Evolutionary conservation across 1,284 basidiomycete species (phyloP), one percentile per base, ranked within the genome.

Genomic region (Ustilago bromivora): DNA sequence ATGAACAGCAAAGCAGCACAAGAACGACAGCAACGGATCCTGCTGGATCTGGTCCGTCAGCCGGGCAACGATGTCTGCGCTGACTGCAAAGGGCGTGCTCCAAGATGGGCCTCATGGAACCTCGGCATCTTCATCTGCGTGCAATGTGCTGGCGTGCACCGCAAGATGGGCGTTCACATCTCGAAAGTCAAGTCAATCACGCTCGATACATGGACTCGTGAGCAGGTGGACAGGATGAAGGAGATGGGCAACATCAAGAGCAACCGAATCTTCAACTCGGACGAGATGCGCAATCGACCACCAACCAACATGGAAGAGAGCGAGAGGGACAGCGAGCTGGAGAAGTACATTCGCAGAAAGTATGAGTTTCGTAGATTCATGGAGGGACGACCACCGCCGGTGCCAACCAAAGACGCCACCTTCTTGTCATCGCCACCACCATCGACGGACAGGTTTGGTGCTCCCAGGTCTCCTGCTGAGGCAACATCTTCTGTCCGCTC

Each of bases 1-100:
- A 84, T 83, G 80, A 80, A 81, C 57, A 71, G 71, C 67, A 82
- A 78, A 61, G 78, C 75, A 15, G 71, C 81, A 7, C 66, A 89
- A 17, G 92, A 94, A 70, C 88, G 92, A 66, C 92, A 91, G 80
- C 91, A 92, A 69, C 90, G 90, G 41, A 87, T 88, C 12, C 87
- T 95, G 36, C 82, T 91, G 7, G 93, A 94, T 63, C 88, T 94
- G 15, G 89, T 88, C 4, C 85, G 87, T 28, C 88, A 89, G 76
- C 92, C 92, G 52, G 93, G 94, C 76, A 95, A 95, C 83, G 92
- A 93, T 90, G 81, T 90, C 28, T 95, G 94, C 85, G 94, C 94
- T 10, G 94, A 95, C 87, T 95, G 94, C 87, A 92, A 92, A 86
- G 88, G 90, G 35, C 89, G 90, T 70, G 89, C 78, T 78, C 93